Conservation (phyloP, 805 yeast genomes). For the Clavispora santaluciae region DNA sequence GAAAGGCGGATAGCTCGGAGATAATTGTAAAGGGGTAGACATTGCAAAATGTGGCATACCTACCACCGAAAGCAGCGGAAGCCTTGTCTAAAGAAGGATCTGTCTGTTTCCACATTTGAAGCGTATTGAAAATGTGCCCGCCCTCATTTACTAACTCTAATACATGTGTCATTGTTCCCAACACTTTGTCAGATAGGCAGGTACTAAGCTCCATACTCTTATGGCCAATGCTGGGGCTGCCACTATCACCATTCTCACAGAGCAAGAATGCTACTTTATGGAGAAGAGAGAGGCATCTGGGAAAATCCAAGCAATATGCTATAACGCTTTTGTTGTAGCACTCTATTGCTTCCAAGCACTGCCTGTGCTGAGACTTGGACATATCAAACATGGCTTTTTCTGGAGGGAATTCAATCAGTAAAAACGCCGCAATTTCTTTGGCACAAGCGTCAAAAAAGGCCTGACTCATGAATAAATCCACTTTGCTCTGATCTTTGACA, state of each 20-base stretch:
- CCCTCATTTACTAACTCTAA: not conserved
- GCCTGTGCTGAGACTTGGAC: not conserved
- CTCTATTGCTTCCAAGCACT: not conserved
- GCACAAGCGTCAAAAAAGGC: not conserved
- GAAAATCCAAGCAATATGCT: not conserved
- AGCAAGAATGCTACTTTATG: not conserved
- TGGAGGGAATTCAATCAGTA: not conserved
- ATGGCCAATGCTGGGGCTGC: not conserved
- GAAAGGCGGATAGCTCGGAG: not conserved
- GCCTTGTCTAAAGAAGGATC: not conserved
- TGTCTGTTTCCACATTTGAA: not conserved
- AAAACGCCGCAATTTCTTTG: not conserved
- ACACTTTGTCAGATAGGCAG: not conserved
- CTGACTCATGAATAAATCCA: not conserved
- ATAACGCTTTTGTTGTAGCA: not conserved
- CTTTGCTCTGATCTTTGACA: not conserved
- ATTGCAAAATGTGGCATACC: not conserved
- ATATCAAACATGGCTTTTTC: not conserved
- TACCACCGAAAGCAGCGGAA: not conserved
- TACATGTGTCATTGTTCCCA: not conserved
- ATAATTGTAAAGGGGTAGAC: not conserved
- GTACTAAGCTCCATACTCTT: not conserved
- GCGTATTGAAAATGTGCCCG: not conserved
- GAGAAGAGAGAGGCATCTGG: not conserved
- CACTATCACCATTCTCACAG: not conserved